Evolutionary conservation across 495 filamentous ascomycete genomes (phyloP), one percentile per base, ranked within the genome.

Genomic region (Thozetella sp.): DNA sequence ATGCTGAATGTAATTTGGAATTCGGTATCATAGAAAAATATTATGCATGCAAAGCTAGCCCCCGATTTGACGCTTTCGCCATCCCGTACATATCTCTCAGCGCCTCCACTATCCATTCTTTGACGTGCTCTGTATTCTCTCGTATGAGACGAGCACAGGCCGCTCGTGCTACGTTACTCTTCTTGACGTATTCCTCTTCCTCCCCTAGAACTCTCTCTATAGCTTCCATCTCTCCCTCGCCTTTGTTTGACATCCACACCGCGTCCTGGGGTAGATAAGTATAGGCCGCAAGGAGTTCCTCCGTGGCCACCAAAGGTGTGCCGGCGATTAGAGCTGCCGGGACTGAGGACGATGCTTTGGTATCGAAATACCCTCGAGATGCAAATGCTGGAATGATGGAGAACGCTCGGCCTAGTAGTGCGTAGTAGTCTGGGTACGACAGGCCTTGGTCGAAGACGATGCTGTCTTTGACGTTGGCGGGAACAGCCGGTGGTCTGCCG

Each of bases 341-440:
- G 0, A 71, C 61, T 0, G 67, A 61, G 15, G 58, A 63, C 11
- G 62, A 66, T 9, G 68, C 68, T 48, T 71, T 71, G 23, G 60
- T 61, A 43, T 63, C 60, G 10, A 64, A 50, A 34, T 71, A 71
- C n/a, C 56, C 53, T 9, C 62, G 52, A 10, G 37, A 58, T 1
- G 67, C 58, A 57, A 71, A 71, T 15, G 68, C 68, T 1, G 68
- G 68, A 17, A 70, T 56, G 22, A 70, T 54, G 12, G 66, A 63
- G 27, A 60, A 61, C n/a, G 56, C 52, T 9, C 55, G 25, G 22
- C 66, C 65, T n/a, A 70, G 56, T 9, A 66, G 45, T 20, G 45
- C 22, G 52, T 70, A 70, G 50, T 54, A 70, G n/a, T 68, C 63
- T 13, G 25, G 22, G 50, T 68, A 70, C 19, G 59, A 48, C 19